Base-by-base conservation (phyloP, 108 stramenopile species). In the Pseudonitzschia multistriata region DNA sequence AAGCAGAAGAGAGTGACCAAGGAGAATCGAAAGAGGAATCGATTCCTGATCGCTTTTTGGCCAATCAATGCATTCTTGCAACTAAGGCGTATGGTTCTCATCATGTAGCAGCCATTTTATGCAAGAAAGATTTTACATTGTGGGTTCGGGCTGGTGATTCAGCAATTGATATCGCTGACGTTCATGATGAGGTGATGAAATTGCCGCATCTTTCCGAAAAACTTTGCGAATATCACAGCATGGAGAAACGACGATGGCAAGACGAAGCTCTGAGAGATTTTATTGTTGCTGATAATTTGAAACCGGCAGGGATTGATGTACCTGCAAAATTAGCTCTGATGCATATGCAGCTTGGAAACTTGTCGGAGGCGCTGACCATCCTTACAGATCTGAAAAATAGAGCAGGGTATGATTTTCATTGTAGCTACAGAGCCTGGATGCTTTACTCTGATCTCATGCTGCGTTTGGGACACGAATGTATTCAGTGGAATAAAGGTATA, bases 391-490 rank as follows among this genome's bases (percentile, higher is more conserved):
- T 90, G 59, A 85, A 85, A 66, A 85, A 89, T 70, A 67, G 40
- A 59, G 28, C 36, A 14, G 39, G 5, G 10, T 13, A 25, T 22
- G 68, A 69, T 28, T 78, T 90, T 66, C 78, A 84, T 33, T 76
- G 77, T 31, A 90, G 86, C 64, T 87, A 85, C 73, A 67, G 76
- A 37, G 85, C 79, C 30, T 94, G 90, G 90, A 50, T 89, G 29
- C 74, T 94, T 1, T 94, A 94, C 73, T 83, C 90, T 10, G 90
- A 91, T 64, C 79, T 91, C 49, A 94, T 94, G 93, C 72, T 94
- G 48, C 82, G 74, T 29, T 83, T 94, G 28, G 93, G 93, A 5
- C 85, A 79, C 49, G 93, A 90, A 76, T 93, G 92, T 49, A 71
- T 76, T 13, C 78, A 84, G 63, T 93, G 89, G 89, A 89, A 86